Conservation (phyloP, 2,329 filamentous ascomycete genomes). For the Exophiala xenobiotica region DNA sequence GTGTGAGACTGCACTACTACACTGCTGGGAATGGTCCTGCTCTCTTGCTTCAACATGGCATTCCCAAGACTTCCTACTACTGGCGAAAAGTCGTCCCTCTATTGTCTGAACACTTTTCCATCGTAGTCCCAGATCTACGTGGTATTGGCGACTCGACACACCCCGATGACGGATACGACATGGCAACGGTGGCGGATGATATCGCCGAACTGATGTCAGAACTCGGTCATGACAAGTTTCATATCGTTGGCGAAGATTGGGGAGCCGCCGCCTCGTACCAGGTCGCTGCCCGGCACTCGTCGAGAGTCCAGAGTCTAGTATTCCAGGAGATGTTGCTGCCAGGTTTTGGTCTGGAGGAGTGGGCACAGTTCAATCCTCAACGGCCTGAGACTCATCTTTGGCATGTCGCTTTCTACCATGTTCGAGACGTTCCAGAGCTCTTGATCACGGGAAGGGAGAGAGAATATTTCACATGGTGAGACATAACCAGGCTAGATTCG, state of each 20-base stretch:
- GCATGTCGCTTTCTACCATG: slow-evolving; percentile 59
- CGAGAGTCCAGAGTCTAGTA: slow-evolving; percentile 44
- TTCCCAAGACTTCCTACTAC: slow-evolving; percentile 13
- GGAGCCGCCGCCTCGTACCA: slow-evolving; percentile 58
- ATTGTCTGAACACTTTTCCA: slow-evolving; percentile 2
- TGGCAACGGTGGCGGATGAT: slow-evolving; percentile 53
- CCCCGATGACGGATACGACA: slow-evolving; percentile 23
- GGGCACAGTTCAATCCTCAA: slow-evolving; percentile 10
- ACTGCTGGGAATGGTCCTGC: slow-evolving; percentile 9
- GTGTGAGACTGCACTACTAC: slow-evolving; percentile 11
- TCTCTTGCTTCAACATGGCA: slow-evolving; percentile 9
- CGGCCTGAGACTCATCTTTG: slow-evolving; percentile 22
- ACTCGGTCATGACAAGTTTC: slow-evolving; percentile 45
- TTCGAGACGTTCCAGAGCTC: slow-evolving; percentile 54
- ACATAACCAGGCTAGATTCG: neutral
- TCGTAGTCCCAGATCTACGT: slow-evolving; percentile 8
- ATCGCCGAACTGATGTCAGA: slow-evolving; percentile 47
- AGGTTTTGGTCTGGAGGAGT: slow-evolving; percentile 45
- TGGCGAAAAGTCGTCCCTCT: slow-evolving; percentile 10
- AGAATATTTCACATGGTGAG: slow-evolving; percentile 28
- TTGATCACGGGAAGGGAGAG: slow-evolving; percentile 43
- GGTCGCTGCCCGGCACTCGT: slow-evolving; percentile 50
- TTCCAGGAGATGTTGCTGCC: slow-evolving; percentile 53
- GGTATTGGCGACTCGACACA: slow-evolving; percentile 10
- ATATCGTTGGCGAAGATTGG: slow-evolving; percentile 57